Evolutionary conservation across 306 rosid species (phyloP), one percentile per base, ranked within the genome.

Genomic region (Herpetospermum pedunculosum): DNA sequence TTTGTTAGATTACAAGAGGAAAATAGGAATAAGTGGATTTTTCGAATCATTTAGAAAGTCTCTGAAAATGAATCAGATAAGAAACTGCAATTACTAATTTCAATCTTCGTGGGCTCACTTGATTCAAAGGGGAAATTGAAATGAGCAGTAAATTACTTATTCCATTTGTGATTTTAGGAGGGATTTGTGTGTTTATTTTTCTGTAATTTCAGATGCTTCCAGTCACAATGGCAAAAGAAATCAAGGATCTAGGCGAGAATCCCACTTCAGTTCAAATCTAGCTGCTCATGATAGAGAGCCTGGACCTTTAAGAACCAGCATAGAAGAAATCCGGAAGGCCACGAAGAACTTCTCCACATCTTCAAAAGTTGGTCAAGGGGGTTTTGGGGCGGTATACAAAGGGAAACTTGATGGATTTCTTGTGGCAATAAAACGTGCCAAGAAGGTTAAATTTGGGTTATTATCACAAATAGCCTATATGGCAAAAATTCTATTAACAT

Each of bases 311-410:
- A 88, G 81, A 64, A 88, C 87, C 84, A 87, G 86, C 60, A 78
- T 89, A 80, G 90, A 91, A 50, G 92, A 88, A 82, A 87, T 95
- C 73, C 49, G 77, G 52, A 83, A 67, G 80, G 96, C 82, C 78
- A 95, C 99, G 0, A 89, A 79, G 74, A 95, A 85, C 68, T 95
- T 95, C 85, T 92, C 97, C 19, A 87, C 96, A 11, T 71, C 97
- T 69, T 78, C 75, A 38, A 91, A 91, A 87, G 84, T 95, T 64
- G 99, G 99, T 55, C 99, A 89, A 85, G 99, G 99, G 28, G 99
- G 99, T 72, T 95, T 95, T 53, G 99, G 99, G 57, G 77, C 93
- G 8, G 96, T 95, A 38, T 95, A 87, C 81, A 91, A 80, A 83
- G 97, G 92, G 14, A 91, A 79, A 77, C 96, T 95, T 6, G 73